A percentile compares a stretch with the other conserved stretches of the same genome.
These are phyloP conservation scores for Blastobotrys robertii DNA, from an alignment of 805 yeast species.

Conservation along the genomic window DNA sequence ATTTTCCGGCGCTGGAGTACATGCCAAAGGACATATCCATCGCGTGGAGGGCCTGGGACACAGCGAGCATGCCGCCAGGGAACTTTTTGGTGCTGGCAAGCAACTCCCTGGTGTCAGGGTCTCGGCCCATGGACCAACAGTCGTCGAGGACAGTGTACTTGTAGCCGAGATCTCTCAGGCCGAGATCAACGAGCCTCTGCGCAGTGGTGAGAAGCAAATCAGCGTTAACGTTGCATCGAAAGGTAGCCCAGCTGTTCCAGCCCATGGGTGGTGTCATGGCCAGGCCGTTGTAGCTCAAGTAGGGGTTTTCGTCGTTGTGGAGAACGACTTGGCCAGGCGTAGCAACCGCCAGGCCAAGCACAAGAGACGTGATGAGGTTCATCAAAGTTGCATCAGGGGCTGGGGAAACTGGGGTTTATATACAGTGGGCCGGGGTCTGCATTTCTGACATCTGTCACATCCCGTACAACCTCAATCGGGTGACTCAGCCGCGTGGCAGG, in stretches of 20 bases:
- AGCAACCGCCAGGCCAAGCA: no score
- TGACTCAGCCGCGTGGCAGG: no score
- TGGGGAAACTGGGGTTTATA: conserved; percentile 1
- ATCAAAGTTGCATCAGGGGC: neutral
- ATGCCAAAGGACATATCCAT: conserved; percentile 25
- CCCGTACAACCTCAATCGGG: no score
- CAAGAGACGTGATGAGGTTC: no score
- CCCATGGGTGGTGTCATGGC: conserved; percentile 22
- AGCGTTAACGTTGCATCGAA: conserved; percentile 23
- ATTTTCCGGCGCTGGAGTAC: conserved; percentile 28
- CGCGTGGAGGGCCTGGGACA: conserved; percentile 22
- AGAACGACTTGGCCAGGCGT: no score
- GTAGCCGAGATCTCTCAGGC: conserved; percentile 24
- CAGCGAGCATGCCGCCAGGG: conserved; percentile 22
- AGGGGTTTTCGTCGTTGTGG: no score
- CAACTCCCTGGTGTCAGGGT: conserved; percentile 13
- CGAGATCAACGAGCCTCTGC: conserved; percentile 17
- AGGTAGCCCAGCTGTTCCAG: conserved; percentile 27
- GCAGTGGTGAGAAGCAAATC: conserved; percentile 20
- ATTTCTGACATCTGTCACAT: no score
- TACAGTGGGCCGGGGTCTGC: conserved; percentile 1
- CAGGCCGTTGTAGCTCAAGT: no score
- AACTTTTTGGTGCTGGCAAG: conserved; percentile 20
- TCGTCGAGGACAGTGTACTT: conserved; percentile 26
- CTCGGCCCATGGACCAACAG: conserved; percentile 23